Base-by-base conservation (phyloP, 176 grass and related monocot species). In the Paspalum vaginatum region DNA sequence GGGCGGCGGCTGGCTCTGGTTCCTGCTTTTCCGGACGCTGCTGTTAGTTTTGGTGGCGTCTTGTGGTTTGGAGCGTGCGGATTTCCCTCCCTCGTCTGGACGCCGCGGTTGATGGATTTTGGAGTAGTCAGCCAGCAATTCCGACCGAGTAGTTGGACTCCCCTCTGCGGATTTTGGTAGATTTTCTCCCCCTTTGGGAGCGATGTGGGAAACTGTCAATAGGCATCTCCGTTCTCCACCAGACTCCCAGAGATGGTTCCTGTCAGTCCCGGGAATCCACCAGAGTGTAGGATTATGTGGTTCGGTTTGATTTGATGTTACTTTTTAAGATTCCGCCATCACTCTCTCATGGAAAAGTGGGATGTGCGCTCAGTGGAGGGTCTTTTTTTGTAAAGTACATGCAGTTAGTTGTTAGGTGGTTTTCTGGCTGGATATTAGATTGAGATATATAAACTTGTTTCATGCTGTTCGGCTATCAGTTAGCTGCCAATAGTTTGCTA, bases 291-390 rank as follows among this genome's bases (percentile, higher is more conserved):
- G 37, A 75, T 75, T 75, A 40, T 79, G 51, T 9, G 75, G 13
- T 67, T 59, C 44, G 65, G 10, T 74, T 22, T 46, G 81, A 84
- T 81, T 80, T 84, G 47, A 7, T 64, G 71, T 46, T 41, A n/a
- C 77, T 56, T 89, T 88, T 69, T 50, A 44, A 27, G 77, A 89
- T 89, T 89, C 62, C 25, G 2, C 71, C 63, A 8, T 65, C 40
- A 24, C 62, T 20, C 63, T 56, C 71, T 69, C n/a, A 21, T 8
- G 41, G 71, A 77, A 85, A 89, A 81, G 77, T 65, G 63, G 46
- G 56, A 65, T 41, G 56, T 11, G 43, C 64, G 51, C 55, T 65
- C 47, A 63, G 38, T 69, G 64, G 63, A 39, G 5, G 53, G 46
- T 1, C 45, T 81, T 80, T 85, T 71, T 81, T 76, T 27, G 54